phyloP scores from a whole-genome alignment of 1,284 basidiomycete genomes.

The Apiotrichum siamense region DNA sequence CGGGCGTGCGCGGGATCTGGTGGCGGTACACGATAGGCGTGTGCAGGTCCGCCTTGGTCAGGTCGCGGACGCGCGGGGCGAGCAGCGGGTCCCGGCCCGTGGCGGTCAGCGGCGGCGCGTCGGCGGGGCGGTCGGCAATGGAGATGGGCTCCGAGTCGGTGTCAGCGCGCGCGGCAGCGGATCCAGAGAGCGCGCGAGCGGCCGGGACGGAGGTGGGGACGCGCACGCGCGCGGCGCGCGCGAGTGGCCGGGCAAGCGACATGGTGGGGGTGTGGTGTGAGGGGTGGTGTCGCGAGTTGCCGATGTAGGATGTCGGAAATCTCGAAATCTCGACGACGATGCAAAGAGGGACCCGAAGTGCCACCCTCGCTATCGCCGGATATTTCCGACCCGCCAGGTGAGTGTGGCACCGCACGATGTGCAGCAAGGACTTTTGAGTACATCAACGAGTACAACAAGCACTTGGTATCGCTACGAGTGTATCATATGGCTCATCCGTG shows the following conservation, averaged over 20 bases:
- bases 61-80: neutral
- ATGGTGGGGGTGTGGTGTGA: neutral
- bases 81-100: neutral
- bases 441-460: neutral
- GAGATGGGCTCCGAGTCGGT: conserved; percentile 1
- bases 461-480: neutral
- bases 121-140: neutral
- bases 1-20: conserved; percentile 22
- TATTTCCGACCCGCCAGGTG: neutral
- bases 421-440: no score
- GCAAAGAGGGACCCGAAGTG: neutral
- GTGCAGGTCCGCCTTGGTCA: conserved; percentile 3
- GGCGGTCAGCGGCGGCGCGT: neutral
- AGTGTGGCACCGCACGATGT: conserved; percentile 1
- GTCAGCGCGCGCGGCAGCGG: neutral
- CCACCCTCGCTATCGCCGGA: neutral
- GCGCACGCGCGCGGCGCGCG: neutral
- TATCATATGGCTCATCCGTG: no score
- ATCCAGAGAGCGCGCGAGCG: neutral
- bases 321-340: conserved; percentile 6
- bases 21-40: conserved; percentile 1
- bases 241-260: conserved; percentile 10
- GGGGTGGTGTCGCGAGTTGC: neutral
- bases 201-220: neutral
- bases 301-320: neutral